Percentiles rank a stretch among this genome's conserved stretches.
phyloP scores from a whole-genome alignment of 106 monocot genomes.

The Apostasia ramifera region DNA sequence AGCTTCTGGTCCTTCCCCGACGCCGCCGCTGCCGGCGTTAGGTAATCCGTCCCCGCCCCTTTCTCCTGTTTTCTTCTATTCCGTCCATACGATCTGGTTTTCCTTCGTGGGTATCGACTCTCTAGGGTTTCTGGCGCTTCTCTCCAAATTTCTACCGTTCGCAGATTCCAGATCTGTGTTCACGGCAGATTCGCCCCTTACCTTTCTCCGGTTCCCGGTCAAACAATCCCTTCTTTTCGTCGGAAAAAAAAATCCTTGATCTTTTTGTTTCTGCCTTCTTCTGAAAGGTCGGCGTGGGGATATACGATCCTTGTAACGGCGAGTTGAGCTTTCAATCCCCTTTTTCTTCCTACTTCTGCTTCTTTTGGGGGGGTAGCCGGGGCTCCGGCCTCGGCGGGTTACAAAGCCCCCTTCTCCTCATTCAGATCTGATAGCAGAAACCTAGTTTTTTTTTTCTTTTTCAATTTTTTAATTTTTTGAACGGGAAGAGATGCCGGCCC shows the following conservation, averaged over 20 bases:
- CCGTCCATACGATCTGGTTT: background rate
- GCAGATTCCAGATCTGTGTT: background rate
- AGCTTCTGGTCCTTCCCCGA: background rate
- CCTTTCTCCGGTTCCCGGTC: background rate
- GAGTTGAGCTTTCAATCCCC: constrained; percentile 24
- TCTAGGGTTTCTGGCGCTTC: background rate
- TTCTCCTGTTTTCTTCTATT: background rate
- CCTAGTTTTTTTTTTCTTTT: background rate
- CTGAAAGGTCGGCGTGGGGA: constrained; percentile 78
- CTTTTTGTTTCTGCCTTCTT: constrained; percentile 21
- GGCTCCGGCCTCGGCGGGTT: constrained; percentile 99
- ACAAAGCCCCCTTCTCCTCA: constrained; percentile 74
- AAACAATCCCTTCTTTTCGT: background rate
- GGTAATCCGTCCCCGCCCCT: background rate
- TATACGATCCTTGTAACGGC: constrained; percentile 14
- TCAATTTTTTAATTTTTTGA: constrained; percentile 13
- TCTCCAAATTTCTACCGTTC: no score
- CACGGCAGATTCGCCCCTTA: background rate
- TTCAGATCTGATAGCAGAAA: constrained; percentile 4
- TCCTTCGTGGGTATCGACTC: background rate
- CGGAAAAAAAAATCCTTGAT: background rate
- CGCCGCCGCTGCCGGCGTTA: background rate
- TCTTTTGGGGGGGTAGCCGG: constrained; percentile 99
- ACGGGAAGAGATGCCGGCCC: constrained; percentile 72
- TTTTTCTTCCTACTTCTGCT: constrained; percentile 31